phyloP scores from a whole-genome alignment of 305 asterid genomes.

The Solanum hybrid region DNA sequence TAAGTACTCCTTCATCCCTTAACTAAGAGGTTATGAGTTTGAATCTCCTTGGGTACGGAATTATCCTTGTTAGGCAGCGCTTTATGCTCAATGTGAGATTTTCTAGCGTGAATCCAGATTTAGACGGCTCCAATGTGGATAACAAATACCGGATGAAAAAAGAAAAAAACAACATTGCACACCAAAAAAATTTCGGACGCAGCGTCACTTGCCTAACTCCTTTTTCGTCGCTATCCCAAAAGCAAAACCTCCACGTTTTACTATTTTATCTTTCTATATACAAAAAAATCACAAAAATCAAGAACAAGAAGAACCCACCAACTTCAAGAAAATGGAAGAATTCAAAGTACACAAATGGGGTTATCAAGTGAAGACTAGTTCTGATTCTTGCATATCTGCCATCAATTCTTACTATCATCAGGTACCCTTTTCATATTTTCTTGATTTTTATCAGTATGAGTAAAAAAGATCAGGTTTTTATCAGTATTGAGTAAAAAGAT shows the following conservation, averaged over 20 bases:
- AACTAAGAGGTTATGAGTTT: no score
- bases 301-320: neutral
- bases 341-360: slow-evolving; percentile 70
- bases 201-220: neutral
- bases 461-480: neutral
- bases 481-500: neutral
- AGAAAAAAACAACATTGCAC: neutral
- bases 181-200: neutral
- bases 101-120: fast-evolving
- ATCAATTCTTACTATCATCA: slow-evolving; percentile 72
- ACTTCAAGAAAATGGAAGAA: slow-evolving; percentile 19
- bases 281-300: neutral
- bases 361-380: slow-evolving; percentile 61
- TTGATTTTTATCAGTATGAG: neutral
- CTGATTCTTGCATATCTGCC: slow-evolving; percentile 63
- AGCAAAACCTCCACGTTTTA: neutral
- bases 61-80: no score
- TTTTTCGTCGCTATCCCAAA: neutral
- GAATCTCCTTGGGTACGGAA: no score
- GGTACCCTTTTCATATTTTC: slow-evolving; percentile 26
- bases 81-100: no score
- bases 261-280: neutral
- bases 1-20: no score
- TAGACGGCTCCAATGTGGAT: no score
- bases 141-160: no score